These are phyloP conservation scores for Aureococcus anophagefferens DNA, from an alignment of 108 stramenopile genomes.

Conservation along the genomic window DNA sequence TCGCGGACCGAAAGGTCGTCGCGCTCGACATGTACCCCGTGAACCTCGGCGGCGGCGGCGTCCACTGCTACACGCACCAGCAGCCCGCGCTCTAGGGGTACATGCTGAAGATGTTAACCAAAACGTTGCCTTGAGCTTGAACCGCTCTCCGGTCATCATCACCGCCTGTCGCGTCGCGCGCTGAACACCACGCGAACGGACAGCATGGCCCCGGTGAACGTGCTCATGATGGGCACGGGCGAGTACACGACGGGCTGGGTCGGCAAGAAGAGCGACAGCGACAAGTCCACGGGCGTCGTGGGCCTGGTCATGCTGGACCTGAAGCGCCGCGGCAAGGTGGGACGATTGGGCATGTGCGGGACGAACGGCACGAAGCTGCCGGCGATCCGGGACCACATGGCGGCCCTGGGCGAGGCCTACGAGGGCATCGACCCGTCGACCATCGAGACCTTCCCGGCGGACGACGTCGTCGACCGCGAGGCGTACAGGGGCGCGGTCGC, in stretches of 20 bases:
- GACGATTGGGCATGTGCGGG: slow-evolving; percentile 83
- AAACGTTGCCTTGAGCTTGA: no score
- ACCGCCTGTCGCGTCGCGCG: no score
- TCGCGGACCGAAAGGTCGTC: no score
- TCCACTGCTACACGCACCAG: no score
- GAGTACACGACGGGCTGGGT: slow-evolving; percentile 96
- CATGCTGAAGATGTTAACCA: no score
- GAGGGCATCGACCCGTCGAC: slow-evolving; percentile 72
- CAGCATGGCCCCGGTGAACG: no score
- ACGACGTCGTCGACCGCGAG: slow-evolving; percentile 63
- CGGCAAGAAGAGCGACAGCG: slow-evolving; percentile 51
- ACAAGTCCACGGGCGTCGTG: slow-evolving; percentile 99
- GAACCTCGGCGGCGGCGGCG: no score
- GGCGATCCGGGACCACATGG: slow-evolving; percentile 88
- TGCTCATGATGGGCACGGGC: slow-evolving; percentile 31
- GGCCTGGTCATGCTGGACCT: slow-evolving; percentile 94
- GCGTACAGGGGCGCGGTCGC: slow-evolving; percentile 66
- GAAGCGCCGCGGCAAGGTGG: slow-evolving; percentile 68
- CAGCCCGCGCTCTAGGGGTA: no score
- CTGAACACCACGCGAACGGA: no score
- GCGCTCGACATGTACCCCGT: no score
- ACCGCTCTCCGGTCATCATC: no score
- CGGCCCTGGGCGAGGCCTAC: slow-evolving; percentile 82
- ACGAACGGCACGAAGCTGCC: slow-evolving; percentile 96
- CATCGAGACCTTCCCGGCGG: slow-evolving; percentile 78